Conservation (phyloP, 106 monocot species). For the Platanthera guangdongensis region DNA sequence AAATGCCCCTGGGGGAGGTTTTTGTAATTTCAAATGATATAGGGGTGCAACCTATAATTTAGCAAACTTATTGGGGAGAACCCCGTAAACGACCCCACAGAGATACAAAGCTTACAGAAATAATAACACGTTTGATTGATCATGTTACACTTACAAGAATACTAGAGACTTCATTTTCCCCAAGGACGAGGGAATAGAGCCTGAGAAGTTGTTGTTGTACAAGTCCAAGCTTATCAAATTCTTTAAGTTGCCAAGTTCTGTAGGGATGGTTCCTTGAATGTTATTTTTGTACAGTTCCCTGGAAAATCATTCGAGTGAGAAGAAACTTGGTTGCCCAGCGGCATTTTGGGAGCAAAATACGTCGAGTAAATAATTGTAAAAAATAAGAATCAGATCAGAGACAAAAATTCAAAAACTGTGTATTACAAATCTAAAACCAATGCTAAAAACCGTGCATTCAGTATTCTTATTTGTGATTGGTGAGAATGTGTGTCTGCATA, state of each 20-base stretch:
- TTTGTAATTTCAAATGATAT: not conserved
- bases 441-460: too few species aligned
- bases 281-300: slow-evolving; percentile 89
- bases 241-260: slow-evolving; percentile 80
- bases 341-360: not conserved
- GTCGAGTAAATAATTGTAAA: too few species aligned
- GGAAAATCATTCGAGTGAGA: slow-evolving; percentile 8
- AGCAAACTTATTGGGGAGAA: too few species aligned
- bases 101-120: too few species aligned
- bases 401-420: too few species aligned
- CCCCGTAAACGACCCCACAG: too few species aligned
- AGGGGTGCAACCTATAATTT: not conserved
- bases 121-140: not conserved
- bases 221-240: slow-evolving; percentile 90
- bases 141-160: slow-evolving; percentile 61
- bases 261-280: slow-evolving; percentile 74
- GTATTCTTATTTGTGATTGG: too few species aligned
- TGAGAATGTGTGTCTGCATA: too few species aligned
- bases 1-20: too few species aligned
- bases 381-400: too few species aligned
- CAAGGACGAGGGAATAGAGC: slow-evolving; percentile 62
- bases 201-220: slow-evolving; percentile 95
- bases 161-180: slow-evolving; percentile 90
- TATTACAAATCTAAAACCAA: too few species aligned
- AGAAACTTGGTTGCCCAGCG: not conserved